Base-by-base conservation (phyloP, 768 basidiomycete genomes). In the Tulasnella sp. region DNA sequence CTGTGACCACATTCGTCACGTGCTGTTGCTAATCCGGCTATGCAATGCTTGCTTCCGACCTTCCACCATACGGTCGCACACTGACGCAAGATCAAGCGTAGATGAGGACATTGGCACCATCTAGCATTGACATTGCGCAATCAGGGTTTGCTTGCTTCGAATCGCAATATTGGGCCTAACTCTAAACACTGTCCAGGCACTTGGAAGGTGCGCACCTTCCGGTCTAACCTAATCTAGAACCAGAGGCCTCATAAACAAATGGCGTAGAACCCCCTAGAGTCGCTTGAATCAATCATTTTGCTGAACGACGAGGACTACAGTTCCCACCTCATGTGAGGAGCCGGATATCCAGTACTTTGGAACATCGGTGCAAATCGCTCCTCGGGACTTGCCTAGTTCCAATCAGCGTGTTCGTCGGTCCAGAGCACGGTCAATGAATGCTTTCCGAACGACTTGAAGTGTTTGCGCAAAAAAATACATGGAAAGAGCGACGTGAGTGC, bases 101-200 rank as follows among this genome's bases (percentile, higher is more conserved):
- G 62, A 68, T 68, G 6, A 68, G 62, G 8, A 10, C 62, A 68
- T 68, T 68, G 27, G 62, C 62, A 68, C 62, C 62, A 68, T 68
- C 62, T 68, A 68, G 62, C 62, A 68, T 68, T 68, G 62, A 34
- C 62, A 68, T 68, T 68, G 62, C 62, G 62, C 62, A 68, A 68
- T 68, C 62, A 34, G 31, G 62, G 62, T 12, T 68, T 7, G 3
- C 42, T 34, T 14, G 31, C 62, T 68, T 68, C 62, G 62, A 68
- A 68, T 68, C 62, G 62, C 62, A 68, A 68, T 68, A 31, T 68
- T 68, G 1, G 62, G 62, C 62, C 62, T 68, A 68, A 68, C 62
- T 68, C 62, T 68, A 68, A 68, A 68, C 31, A 36, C 62, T 68
- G 16, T 68, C 31, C 62, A 68, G 62, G 62, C 62, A 68, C 62